Evolutionary conservation across 805 yeast species (phyloP), one percentile per base, ranked within the genome.

Genomic region (Sugiyamaella marilandica): DNA sequence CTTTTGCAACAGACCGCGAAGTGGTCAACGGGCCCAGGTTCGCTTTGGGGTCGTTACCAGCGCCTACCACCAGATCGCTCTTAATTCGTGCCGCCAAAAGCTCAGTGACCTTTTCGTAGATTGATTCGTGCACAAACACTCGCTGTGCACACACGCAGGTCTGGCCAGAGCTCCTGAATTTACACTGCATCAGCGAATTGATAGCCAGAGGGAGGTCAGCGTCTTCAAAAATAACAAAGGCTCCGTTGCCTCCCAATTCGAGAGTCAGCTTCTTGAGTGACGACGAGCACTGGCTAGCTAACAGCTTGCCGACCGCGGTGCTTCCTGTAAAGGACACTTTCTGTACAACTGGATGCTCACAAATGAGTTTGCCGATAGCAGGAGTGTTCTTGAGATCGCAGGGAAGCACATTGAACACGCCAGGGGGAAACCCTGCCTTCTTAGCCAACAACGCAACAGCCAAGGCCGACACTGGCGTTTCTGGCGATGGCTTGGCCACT

Each of bases 161-260:
- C 69, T 86, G 94, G 55, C 94, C 94, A 41, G 84, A 77, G 26
- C 85, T 84, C 65, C 94, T 77, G 70, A 85, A 83, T 67, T 86
- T 87, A 56, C 83, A 77, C 8, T 77, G 81, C 54, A 85, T 65
- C 2, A 87, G 79, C 39, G 82, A 87, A n/a, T 75, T 76, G 13
- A 85, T 81, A 0, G 92, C 92, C 41, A 72, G 69, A 53, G 80
- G 84, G 18, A 85, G 59, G 56, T 84, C 80, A 10, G 88, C 89
- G 63, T 85, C 91, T 50, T 83, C 82, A 66, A 85, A 85, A 2
- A 85, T 83, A 52, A 85, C 77, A 59, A 85, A 80, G 2, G 94
- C 91, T 14, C 92, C 89, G 67, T 86, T 86, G 31, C 94, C 94
- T 34, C 94, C 92, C 41, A 85, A 75, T 68, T 85, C 92, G 64